phyloP scores from a whole-genome alignment of 2,329 filamentous ascomycete genomes.

The Clonostachys solani region DNA sequence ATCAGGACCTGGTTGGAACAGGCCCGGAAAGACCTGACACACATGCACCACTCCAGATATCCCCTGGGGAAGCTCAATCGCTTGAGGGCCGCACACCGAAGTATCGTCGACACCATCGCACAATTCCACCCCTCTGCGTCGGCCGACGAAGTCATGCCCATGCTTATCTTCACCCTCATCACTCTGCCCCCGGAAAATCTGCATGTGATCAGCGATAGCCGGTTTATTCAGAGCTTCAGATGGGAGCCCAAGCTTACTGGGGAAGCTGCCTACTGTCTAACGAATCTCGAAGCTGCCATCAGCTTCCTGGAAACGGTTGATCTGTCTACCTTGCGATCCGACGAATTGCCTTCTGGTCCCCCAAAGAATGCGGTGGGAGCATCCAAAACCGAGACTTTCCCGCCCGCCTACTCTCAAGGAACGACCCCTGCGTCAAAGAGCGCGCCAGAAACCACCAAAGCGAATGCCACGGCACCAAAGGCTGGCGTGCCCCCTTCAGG shows the following conservation, averaged over 20 bases:
- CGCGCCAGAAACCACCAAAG: constrained; percentile 24
- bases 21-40: constrained; percentile 64
- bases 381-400: constrained; percentile 49
- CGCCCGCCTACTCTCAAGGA: constrained; percentile 48
- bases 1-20: constrained; percentile 69
- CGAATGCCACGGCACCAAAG: constrained; percentile 24
- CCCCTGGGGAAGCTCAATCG: constrained; percentile 88
- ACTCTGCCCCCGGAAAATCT: constrained; percentile 82
- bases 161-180: constrained; percentile 93
- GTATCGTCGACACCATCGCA: constrained; percentile 81
- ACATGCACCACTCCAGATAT: constrained; percentile 84
- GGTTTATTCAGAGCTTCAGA: constrained; percentile 90
- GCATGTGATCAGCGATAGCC: constrained; percentile 88
- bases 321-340: constrained; percentile 77
- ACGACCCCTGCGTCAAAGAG: constrained; percentile 24
- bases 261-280: constrained; percentile 92
- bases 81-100: constrained; percentile 84
- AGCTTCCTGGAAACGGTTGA: constrained; percentile 95
- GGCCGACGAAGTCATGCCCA: constrained; percentile 94
- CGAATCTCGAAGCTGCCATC: constrained; percentile 91
- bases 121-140: constrained; percentile 75
- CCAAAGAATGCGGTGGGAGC: constrained; percentile 49
- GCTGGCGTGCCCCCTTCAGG: constrained; percentile 28
- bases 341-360: constrained; percentile 69
- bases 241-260: constrained; percentile 83